Evolutionary conservation across 192 early-diverging fungal species (phyloP), one percentile per base, ranked within the genome.

Genomic region (Dispira simplex): DNA sequence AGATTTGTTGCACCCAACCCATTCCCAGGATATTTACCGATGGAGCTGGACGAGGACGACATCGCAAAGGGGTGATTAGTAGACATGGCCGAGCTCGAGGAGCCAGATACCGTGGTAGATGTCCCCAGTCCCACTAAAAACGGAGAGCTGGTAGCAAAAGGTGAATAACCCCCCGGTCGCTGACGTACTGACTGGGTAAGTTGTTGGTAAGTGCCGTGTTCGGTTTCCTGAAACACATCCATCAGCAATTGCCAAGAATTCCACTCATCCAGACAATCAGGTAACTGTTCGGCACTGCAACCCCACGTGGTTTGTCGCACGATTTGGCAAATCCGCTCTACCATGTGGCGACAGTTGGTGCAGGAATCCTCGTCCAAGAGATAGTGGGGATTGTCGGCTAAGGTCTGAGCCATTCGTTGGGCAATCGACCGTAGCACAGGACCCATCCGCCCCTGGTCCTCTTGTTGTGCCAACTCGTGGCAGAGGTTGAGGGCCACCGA

Each of bases 201-300:
- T 18, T 56, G 21, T n/a, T 59, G 55, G 21, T 58, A 32, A 65
- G 44, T 49, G 60, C 62, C 53, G 49, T 74, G 63, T 63, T 77
- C 76, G 0, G 64, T 60, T 8, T 48, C 46, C 44, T 72, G 69
- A 21, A 70, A 63, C 44, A 69, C 64, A 23, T 20, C 26, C 12
- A 72, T 49, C 9, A 74, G 54, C 1, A 39, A 11, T 14, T 32
- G 56, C 56, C 56, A 58, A 3, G 56, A 26, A 25, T 8, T 1
- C 5, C 56, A 58, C 16, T 58, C 56, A 8, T 58, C 56, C 27
- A 58, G 28, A 1, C 27, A n/a, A 18, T 58, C 56, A 10, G 56
- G 16, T 8, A 58, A 8, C 18, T 18, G 18, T 18, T 11, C n/a
- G 18, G 26, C 56, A 26, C 9, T 25, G 66, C 16, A 26, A 5